Conservation (phyloP, 768 basidiomycete genomes). For the Naematelia aurantialba region DNA sequence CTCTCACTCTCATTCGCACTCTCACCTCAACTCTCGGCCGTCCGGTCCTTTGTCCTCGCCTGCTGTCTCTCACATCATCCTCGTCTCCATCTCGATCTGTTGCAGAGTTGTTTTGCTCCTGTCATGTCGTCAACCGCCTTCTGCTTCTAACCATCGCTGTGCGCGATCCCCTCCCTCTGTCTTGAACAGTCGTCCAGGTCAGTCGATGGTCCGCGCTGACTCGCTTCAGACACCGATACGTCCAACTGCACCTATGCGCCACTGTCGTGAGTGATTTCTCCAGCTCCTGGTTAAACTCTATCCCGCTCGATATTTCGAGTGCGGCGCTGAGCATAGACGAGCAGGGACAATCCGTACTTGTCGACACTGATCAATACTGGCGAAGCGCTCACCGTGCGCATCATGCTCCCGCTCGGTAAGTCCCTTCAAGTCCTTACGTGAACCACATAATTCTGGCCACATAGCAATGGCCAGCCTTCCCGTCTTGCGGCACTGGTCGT, state of each 20-base stretch:
- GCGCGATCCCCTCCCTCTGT: too few species aligned
- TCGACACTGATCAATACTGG: slow-evolving; percentile 37
- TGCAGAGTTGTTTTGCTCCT: too few species aligned
- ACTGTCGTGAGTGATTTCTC: slow-evolving; percentile 29
- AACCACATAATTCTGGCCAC: too few species aligned
- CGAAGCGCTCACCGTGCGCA: slow-evolving; percentile 43
- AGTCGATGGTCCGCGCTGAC: slow-evolving; percentile 9
- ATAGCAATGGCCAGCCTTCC: too few species aligned
- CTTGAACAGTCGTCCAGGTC: background rate
- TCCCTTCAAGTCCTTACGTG: background rate
- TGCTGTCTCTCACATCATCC: too few species aligned
- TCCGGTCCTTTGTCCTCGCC: too few species aligned
- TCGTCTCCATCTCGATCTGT: too few species aligned
- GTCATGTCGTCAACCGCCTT: too few species aligned
- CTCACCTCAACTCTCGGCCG: too few species aligned
- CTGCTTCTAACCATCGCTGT: too few species aligned
- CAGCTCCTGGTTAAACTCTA: background rate
- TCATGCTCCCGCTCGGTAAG: slow-evolving; percentile 43
- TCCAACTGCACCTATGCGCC: slow-evolving; percentile 48
- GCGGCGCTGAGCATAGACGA: background rate
- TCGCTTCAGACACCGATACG: slow-evolving; percentile 26
- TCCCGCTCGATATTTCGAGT: too few species aligned
- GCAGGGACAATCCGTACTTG: slow-evolving; percentile 41
- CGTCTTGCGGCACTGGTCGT: too few species aligned
- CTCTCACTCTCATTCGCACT: background rate